phyloP scores from a whole-genome alignment of 768 basidiomycete genomes.

The Hemileccinum impolitum region DNA sequence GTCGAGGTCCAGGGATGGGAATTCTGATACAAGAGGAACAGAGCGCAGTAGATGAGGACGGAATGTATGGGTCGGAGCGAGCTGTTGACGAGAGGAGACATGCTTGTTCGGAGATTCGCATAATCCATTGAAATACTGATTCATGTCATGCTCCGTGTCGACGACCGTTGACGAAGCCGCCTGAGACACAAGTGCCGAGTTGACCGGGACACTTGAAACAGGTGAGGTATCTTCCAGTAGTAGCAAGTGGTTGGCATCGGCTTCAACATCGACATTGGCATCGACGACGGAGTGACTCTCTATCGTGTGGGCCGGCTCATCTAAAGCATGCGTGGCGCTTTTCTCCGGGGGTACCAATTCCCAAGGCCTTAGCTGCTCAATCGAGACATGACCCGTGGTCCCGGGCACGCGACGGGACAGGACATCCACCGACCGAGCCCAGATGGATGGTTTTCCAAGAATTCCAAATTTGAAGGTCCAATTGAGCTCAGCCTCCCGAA shows the following conservation, averaged over 20 bases:
- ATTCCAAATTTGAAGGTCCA: background rate
- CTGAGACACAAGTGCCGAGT: background rate
- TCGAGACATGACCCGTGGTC: slow-evolving; percentile 9
- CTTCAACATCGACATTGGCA: background rate
- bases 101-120: slow-evolving; percentile 19
- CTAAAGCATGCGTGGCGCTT: background rate
- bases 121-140: slow-evolving; percentile 27
- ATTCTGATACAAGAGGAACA: slow-evolving; percentile 1
- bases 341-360: slow-evolving; percentile 5
- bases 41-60: slow-evolving; percentile 6
- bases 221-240: background rate
- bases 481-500: slow-evolving; percentile 10
- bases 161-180: background rate
- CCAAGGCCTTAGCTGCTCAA: slow-evolving; percentile 14
- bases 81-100: background rate
- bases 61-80: slow-evolving; percentile 5
- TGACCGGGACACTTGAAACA: background rate
- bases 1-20: slow-evolving; percentile 9
- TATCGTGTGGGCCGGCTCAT: background rate
- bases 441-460: background rate
- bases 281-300: background rate
- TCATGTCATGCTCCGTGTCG: slow-evolving; percentile 23
- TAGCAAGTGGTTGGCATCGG: too few relatives aligned
- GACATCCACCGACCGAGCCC: background rate
- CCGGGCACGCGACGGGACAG: slow-evolving; percentile 4